Evolutionary conservation across 768 basidiomycete genomes (phyloP).

Genomic region (Termitomyces sp.): DNA sequence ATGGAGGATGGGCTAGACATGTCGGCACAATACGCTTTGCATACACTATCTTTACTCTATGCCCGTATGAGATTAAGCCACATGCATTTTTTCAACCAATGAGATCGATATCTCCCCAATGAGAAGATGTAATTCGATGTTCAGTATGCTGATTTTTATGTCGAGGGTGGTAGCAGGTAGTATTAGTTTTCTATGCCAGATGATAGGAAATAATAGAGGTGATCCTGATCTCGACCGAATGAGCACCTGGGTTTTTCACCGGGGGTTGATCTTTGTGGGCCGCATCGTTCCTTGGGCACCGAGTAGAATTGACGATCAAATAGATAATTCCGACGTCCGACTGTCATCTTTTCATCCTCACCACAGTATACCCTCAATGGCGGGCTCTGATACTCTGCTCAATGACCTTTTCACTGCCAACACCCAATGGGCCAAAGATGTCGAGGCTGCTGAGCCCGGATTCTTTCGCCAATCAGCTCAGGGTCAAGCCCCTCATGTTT

Average conservation of each 20-base stretch:
- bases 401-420: slow-evolving; percentile 43
- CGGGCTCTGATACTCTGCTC: slow-evolving; percentile 17
- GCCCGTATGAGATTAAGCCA: slow-evolving; percentile 17
- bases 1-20: slow-evolving; percentile 10
- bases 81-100: slow-evolving; percentile 9
- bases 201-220: neutral
- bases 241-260: too few species aligned
- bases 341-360: neutral
- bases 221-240: too few species aligned
- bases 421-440: slow-evolving; percentile 64
- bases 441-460: slow-evolving; percentile 47
- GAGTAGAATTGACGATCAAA: neutral
- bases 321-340: neutral
- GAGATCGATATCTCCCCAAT: neutral
- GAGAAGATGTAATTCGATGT: neutral
- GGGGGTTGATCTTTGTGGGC: too few species aligned
- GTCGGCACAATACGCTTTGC: slow-evolving; percentile 13
- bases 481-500: slow-evolving; percentile 67
- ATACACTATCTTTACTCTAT: slow-evolving; percentile 6
- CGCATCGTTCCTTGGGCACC: too few species aligned
- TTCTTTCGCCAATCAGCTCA: slow-evolving; percentile 62
- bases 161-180: neutral
- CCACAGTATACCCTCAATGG: slow-evolving; percentile 6
- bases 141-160: too few species aligned
- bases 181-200: neutral